Conservation (phyloP, 2,329 filamentous ascomycete species). For the Aspergillus udagawae region DNA sequence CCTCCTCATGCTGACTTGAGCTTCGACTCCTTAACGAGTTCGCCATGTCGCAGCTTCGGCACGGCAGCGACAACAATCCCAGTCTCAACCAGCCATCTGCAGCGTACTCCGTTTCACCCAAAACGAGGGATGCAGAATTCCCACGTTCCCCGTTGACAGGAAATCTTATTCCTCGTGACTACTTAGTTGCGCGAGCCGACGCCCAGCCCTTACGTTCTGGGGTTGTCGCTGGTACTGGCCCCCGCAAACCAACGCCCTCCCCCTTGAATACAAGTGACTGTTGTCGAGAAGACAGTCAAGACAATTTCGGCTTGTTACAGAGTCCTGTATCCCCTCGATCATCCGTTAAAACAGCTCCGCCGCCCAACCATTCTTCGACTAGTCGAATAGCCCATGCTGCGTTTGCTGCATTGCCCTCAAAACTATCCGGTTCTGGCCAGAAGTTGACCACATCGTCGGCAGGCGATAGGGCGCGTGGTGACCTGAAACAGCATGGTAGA, state of each 20-base stretch:
- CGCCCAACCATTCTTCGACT: conserved; percentile 18
- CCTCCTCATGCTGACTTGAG: conserved; percentile 11
- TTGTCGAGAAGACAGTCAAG: conserved; percentile 15
- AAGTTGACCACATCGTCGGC: conserved; percentile 14
- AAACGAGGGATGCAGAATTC: conserved; percentile 7
- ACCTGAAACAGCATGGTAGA: conserved; percentile 20
- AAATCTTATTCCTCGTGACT: conserved; percentile 35
- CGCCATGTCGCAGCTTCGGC: conserved; percentile 33
- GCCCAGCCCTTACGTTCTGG: conserved; percentile 19
- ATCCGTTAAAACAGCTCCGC: conserved; percentile 18
- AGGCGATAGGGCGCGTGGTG: conserved; percentile 10
- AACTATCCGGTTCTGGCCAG: conserved; percentile 20
- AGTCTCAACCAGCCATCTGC: conserved; percentile 13
- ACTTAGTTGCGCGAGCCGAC: conserved; percentile 29
- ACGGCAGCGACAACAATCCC: conserved; percentile 24
- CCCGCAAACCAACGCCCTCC: conserved; percentile 27
- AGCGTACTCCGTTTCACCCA: conserved; percentile 2
- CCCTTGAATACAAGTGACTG: conserved; percentile 28
- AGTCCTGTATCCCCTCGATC: conserved; percentile 25
- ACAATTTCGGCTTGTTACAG: conserved; percentile 21
- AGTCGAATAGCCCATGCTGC: conserved; percentile 26
- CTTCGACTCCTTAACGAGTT: conserved; percentile 18
- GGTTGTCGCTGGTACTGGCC: conserved; percentile 14
- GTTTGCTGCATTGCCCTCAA: conserved; percentile 27
- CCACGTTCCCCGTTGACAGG: conserved; percentile 14